Conservation (phyloP, 352 stramenopile genomes). For the Globisporangium alternatum region DNA sequence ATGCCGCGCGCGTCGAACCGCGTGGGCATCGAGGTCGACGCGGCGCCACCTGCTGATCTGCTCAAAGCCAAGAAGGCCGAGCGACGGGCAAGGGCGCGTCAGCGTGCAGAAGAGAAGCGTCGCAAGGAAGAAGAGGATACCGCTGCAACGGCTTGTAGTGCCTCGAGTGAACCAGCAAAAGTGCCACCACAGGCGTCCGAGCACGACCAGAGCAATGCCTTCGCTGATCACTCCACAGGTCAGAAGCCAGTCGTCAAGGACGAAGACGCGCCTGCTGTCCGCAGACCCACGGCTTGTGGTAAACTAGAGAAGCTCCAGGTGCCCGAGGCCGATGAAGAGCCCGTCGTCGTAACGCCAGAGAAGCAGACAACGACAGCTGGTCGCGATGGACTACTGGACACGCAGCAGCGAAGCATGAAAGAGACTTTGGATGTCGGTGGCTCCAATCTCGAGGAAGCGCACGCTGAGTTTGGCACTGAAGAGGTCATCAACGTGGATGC, state of each 20-base stretch:
- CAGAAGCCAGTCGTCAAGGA: neutral
- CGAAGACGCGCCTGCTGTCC: neutral
- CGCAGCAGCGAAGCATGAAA: neutral
- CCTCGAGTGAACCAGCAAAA: neutral
- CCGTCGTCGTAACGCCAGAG: neutral
- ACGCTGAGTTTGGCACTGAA: constrained; percentile 11
- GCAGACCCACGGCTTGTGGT: neutral
- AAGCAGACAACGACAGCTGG: neutral
- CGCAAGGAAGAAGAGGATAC: neutral
- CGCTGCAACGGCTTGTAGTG: neutral
- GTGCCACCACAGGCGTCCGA: neutral
- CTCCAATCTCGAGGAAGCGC: constrained; percentile 4
- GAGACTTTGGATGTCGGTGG: neutral
- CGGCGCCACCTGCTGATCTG: neutral
- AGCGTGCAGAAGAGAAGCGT: constrained; percentile 13
- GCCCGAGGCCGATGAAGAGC: neutral
- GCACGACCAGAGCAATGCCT: neutral
- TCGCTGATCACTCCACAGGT: neutral
- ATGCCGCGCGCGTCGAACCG: constrained; percentile 14
- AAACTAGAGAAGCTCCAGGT: neutral
- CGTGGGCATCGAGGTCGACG: constrained; percentile 9
- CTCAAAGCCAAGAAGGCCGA: constrained; percentile 13
- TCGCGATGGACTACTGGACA: neutral
- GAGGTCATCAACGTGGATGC: constrained; percentile 11
- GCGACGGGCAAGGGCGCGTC: constrained; percentile 1